These are phyloP conservation scores for Mycena rosella DNA, from an alignment of 768 basidiomycete genomes.

Conservation along the genomic window DNA sequence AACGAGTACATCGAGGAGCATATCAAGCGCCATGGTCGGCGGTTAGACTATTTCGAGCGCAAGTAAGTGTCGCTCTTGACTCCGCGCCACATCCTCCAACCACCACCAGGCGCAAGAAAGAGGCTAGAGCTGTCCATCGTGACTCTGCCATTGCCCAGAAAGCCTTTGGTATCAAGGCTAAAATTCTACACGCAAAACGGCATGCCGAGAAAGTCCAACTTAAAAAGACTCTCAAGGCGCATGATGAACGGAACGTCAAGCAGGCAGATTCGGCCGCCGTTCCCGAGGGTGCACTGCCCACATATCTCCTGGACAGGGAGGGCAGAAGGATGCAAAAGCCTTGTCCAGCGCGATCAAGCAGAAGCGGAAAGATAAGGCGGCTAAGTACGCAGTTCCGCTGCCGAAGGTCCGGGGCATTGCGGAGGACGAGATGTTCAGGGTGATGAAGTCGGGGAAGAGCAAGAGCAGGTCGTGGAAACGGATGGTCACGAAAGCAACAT, in stretches of 20 bases:
- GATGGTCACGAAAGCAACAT: slow-evolving; percentile 99
- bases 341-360: slow-evolving; percentile 97
- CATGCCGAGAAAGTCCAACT: slow-evolving; percentile 98
- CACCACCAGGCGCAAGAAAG: slow-evolving; percentile 77
- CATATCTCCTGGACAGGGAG: slow-evolving; percentile 96
- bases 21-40: slow-evolving; percentile 95
- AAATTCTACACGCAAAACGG: slow-evolving; percentile 96
- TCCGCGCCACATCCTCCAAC: background rate
- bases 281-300: slow-evolving; percentile 92
- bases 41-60: slow-evolving; percentile 95
- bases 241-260: slow-evolving; percentile 99
- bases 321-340: slow-evolving; percentile 98
- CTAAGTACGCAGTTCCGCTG: slow-evolving; percentile 96
- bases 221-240: slow-evolving; percentile 99
- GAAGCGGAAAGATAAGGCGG: slow-evolving; percentile 98
- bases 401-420: slow-evolving; percentile 98
- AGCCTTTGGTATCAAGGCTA: slow-evolving; percentile 96
- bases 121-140: slow-evolving; percentile 82
- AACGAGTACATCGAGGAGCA: slow-evolving; percentile 99
- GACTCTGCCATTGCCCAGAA: slow-evolving; percentile 91
- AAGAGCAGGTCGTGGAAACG: slow-evolving; percentile 98
- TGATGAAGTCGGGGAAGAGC: slow-evolving; percentile 96
- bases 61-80: slow-evolving; percentile 62
- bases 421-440: slow-evolving; percentile 99
- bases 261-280: slow-evolving; percentile 86